Evolutionary conservation across 768 basidiomycete genomes (phyloP).

Genomic region (Calvatia gigantea): DNA sequence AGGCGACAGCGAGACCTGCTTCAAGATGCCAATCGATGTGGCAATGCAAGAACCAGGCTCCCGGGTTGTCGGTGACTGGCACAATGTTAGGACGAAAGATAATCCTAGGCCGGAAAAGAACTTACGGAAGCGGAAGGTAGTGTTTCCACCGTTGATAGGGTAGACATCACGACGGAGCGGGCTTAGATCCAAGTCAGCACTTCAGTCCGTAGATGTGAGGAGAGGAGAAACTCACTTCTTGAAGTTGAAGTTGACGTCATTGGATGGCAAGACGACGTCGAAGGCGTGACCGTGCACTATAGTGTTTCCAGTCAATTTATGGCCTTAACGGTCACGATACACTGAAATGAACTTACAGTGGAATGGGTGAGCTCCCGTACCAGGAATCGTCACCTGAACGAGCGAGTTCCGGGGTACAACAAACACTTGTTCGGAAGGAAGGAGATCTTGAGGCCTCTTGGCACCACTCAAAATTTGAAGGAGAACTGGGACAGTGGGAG

Average conservation of each 20-base stretch:
- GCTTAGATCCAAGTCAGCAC: neutral
- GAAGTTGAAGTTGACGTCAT: slow-evolving; percentile 9
- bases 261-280: slow-evolving; percentile 13
- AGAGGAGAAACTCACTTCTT: neutral
- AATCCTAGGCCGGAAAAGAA: too few relatives aligned
- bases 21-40: slow-evolving; percentile 32
- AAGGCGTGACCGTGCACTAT: slow-evolving; percentile 17
- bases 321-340: neutral
- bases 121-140: slow-evolving; percentile 18
- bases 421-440: slow-evolving; percentile 14
- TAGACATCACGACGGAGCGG: slow-evolving; percentile 17
- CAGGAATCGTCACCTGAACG: slow-evolving; percentile 44
- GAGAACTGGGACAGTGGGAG: slow-evolving; percentile 36
- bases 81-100: neutral
- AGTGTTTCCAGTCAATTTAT: neutral
- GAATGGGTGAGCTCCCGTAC: slow-evolving; percentile 17
- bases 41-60: slow-evolving; percentile 22
- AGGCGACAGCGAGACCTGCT: slow-evolving; percentile 36
- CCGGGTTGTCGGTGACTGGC: slow-evolving; percentile 18
- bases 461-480: slow-evolving; percentile 27
- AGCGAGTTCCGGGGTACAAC: slow-evolving; percentile 36
- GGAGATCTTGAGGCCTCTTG: slow-evolving; percentile 29
- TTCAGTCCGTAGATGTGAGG: too few relatives aligned
- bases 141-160: slow-evolving; percentile 14
- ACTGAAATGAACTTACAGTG: slow-evolving; percentile 1